Conservation (phyloP, 768 basidiomycete genomes). For the Royoungia palumana region DNA sequence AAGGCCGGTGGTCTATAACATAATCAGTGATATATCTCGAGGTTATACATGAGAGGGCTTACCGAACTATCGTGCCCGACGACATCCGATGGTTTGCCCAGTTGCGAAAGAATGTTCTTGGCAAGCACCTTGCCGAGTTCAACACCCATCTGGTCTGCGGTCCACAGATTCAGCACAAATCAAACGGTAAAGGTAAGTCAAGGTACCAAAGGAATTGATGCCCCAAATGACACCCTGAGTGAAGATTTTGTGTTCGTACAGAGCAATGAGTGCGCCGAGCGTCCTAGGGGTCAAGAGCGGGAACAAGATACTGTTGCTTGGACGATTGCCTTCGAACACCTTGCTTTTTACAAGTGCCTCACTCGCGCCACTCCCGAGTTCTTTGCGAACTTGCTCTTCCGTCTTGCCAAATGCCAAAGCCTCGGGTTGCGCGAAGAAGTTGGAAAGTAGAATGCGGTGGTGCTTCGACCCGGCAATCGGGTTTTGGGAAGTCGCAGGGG, state of each 20-base stretch:
- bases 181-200: background rate
- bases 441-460: conserved; percentile 95
- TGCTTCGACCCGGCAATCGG: conserved; percentile 84
- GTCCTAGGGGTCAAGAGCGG: conserved; percentile 86
- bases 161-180: background rate
- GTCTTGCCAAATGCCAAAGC: conserved; percentile 98
- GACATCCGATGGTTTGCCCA: conserved; percentile 75
- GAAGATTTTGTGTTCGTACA: conserved; percentile 99
- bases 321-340: conserved; percentile 96
- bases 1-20: conserved; percentile 79
- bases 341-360: conserved; percentile 93
- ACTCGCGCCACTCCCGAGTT: conserved; percentile 66
- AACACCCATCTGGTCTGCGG: conserved; percentile 96
- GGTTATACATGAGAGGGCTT: conserved; percentile 11
- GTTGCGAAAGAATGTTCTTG: conserved; percentile 90
- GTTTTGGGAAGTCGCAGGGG: conserved; percentile 87
- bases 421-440: conserved; percentile 98
- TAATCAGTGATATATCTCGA: conserved; percentile 5
- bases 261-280: conserved; percentile 81
- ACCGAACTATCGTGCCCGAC: conserved; percentile 86
- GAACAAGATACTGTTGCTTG: conserved; percentile 96
- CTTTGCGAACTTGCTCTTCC: conserved; percentile 77
- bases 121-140: conserved; percentile 97
- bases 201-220: conserved; percentile 93
- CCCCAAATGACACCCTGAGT: conserved; percentile 97